Percentiles rank a stretch among this genome's conserved stretches.
Conservation (phyloP, 2,329 filamentous ascomycete species). For the Tolypocladium tropicale region DNA sequence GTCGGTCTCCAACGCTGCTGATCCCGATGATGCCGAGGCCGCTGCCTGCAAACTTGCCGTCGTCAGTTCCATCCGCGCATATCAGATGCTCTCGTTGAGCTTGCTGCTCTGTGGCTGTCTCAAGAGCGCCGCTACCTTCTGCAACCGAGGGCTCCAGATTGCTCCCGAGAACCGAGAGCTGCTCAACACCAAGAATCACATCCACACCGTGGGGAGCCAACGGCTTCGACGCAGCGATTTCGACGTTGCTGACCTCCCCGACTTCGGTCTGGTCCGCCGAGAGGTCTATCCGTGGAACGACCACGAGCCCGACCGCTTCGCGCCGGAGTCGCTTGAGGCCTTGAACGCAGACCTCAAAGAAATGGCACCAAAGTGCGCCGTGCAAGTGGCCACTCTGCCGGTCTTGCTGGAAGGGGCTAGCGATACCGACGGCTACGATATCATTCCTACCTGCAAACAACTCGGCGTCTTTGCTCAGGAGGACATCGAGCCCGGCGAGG, state of each 20-base stretch:
- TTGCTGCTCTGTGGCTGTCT: constrained; percentile 57
- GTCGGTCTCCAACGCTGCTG: constrained; percentile 19
- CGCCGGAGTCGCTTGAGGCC: constrained; percentile 55
- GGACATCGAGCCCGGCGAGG: constrained; percentile 66
- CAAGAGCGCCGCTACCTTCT: constrained; percentile 57
- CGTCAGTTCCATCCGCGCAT: constrained; percentile 45
- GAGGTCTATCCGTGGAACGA: constrained; percentile 63
- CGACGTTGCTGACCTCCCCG: constrained; percentile 49
- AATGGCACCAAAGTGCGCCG: constrained; percentile 73
- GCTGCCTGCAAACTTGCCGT: constrained; percentile 31
- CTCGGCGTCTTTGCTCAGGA: constrained; percentile 83
- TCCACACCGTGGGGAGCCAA: constrained; percentile 41
- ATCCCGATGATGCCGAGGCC: constrained; percentile 21
- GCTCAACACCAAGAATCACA: constrained; percentile 38
- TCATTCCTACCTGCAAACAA: constrained; percentile 56
- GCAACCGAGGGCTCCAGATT: constrained; percentile 46
- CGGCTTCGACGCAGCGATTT: constrained; percentile 36
- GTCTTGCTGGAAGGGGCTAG: constrained; percentile 51
- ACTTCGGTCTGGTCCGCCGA: constrained; percentile 58
- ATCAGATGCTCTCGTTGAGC: constrained; percentile 46
- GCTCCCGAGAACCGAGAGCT: constrained; percentile 48
- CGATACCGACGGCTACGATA: constrained; percentile 35
- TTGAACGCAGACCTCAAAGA: constrained; percentile 60
- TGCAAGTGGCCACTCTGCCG: constrained; percentile 66
- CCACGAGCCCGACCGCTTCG: constrained; percentile 60